Base-by-base conservation (phyloP, 495 filamentous ascomycete genomes). In the Podospora pseudoanserina region DNA sequence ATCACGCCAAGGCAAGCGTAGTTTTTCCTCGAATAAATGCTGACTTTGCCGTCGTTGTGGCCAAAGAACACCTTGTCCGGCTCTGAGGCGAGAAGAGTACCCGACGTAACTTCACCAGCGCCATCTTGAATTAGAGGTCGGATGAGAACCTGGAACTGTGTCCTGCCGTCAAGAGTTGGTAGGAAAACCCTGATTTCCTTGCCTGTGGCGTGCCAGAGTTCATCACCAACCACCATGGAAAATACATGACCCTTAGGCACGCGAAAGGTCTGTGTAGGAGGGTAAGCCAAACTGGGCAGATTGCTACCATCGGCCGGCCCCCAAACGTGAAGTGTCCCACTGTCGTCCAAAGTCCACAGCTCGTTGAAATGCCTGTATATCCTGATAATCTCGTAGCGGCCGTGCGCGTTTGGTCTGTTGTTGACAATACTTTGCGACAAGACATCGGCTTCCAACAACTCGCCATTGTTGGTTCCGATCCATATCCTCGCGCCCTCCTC, bases 311-410 rank as follows among this genome's bases (percentile, higher is more conserved):
- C 92, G 4, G 30, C 32, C 27, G 93, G 89, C 7, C 86, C 85
- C 95, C 95, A 99, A 23, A 98, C 86, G 67, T 92, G 87, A 23
- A 99, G 82, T 54, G 90, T 92, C 15, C 95, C 95, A 70, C 91
- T 88, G 67, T 97, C 93, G 78, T 98, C 96, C 16, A 98, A 72
- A 2, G 93, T 93, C 95, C 95, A 99, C 82, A 99, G 88, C 70
- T 96, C 90, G 71, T 92, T 91, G 68, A 87, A 89, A 78, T 94
- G 89, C 62, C 94, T 88, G 68, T 90, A 87, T 20, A 99, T 97
- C 75, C 90, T 93, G 67, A 94, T 87, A 66, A 99, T 86, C 72
- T 97, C 92, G 60, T 89, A 83, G 39, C 93, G 88, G 1, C 88
- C 88, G 68, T 97, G 95, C 19, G 92, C 91, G 72, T 81, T 87